These are phyloP conservation scores for Solanum piurae DNA, from an alignment of 257 asterid species.

Conservation along the genomic window DNA sequence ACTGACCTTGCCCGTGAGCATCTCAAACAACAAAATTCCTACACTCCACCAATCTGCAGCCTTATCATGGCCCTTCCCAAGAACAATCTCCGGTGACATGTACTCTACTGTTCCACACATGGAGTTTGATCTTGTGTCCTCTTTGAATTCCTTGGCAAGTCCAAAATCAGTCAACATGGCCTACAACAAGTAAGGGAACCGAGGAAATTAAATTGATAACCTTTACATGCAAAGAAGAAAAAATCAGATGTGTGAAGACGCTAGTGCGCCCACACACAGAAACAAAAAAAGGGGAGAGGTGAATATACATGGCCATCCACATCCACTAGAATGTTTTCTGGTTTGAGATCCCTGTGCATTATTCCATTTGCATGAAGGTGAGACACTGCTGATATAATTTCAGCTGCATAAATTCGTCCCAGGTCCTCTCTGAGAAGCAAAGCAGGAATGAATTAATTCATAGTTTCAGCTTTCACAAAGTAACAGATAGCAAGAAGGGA, in stretches of 20 bases:
- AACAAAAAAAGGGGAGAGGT: neutral
- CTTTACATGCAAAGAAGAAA: neutral
- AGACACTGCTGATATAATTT: conserved; percentile 49
- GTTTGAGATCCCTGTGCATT: conserved; percentile 68
- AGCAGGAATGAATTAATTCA: neutral
- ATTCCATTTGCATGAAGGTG: conserved; percentile 59
- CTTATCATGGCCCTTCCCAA: conserved; percentile 64
- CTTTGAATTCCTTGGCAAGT: conserved; percentile 44
- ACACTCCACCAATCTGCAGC: conserved; percentile 77
- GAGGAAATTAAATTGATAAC: conserved; percentile 23
- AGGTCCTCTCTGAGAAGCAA: conserved; percentile 43
- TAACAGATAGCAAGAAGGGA: neutral
- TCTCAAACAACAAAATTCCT: conserved; percentile 18
- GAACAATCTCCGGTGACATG: conserved; percentile 63
- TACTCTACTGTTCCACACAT: conserved; percentile 66
- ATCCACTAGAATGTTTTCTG: conserved; percentile 55
- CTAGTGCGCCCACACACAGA: neutral
- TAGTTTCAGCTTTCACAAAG: neutral
- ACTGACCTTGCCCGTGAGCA: conserved; percentile 12
- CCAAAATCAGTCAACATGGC: conserved; percentile 49
- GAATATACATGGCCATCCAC: conserved; percentile 60
- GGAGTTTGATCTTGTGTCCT: conserved; percentile 43
- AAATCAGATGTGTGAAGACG: neutral
- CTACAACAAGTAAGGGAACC: neutral
- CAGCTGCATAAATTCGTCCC: conserved; percentile 52